A percentile compares a stretch with the other conserved stretches of the same genome.
Evolutionary conservation across 148 eudicot species (phyloP).

Genomic region (Camellia sinensis): DNA sequence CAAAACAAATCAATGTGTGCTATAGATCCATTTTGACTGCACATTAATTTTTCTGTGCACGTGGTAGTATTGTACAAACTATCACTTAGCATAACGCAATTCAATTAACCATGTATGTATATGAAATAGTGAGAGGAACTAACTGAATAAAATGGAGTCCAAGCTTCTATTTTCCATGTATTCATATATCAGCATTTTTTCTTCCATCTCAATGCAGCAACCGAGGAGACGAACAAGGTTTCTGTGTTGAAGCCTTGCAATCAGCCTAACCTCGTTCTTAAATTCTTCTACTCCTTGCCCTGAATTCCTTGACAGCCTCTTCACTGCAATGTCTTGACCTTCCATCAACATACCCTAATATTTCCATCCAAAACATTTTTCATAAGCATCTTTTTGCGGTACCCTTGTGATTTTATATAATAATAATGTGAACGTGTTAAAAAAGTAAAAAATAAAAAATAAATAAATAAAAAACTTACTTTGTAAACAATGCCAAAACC

Average conservation of each 20-base stretch:
- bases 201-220: constrained; percentile 68
- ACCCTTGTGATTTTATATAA: not conserved
- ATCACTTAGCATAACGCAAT: not conserved
- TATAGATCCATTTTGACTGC: no score
- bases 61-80: not conserved
- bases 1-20: no score
- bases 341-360: constrained; percentile 50
- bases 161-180: constrained; percentile 68
- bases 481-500: constrained; percentile 67
- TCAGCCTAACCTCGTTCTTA: constrained; percentile 63
- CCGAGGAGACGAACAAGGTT: constrained; percentile 81
- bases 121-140: constrained; percentile 10
- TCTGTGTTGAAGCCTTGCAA: constrained; percentile 81
- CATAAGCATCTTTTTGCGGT: not conserved
- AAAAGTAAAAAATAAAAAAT: no score
- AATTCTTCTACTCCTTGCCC: constrained; percentile 80
- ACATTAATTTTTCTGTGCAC: no score
- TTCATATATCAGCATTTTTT: constrained; percentile 74
- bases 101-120: not conserved
- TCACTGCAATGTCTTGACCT: constrained; percentile 66
- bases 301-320: constrained; percentile 65
- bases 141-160: constrained; percentile 54
- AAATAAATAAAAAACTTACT: constrained; percentile 24
- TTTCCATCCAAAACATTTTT: constrained; percentile 3
- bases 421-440: not conserved